These are phyloP conservation scores for Gamarada debralockiae DNA, from an alignment of 495 filamentous ascomycete species.

Conservation along the genomic window DNA sequence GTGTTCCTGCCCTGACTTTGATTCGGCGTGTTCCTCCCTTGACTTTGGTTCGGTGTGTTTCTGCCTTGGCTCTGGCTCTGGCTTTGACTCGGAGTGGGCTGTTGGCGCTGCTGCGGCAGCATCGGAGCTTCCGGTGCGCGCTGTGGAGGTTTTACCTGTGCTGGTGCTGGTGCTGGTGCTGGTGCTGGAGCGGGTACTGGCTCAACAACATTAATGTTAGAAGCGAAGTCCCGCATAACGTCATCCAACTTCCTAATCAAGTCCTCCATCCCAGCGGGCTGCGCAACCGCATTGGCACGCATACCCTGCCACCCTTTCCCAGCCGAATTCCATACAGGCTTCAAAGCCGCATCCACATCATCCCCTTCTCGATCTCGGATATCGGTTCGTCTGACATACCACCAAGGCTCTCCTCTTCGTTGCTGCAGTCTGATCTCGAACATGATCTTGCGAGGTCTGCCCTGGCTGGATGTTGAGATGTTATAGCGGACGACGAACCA, in stretches of 20 bases:
- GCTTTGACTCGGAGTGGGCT: conserved; percentile 14
- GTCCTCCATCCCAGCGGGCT: conserved; percentile 11
- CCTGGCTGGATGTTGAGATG: conserved; percentile 3
- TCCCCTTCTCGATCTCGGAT: conserved; percentile 7
- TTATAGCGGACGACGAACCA: conserved; percentile 46
- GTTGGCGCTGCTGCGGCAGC: neutral
- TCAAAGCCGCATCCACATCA: conserved; percentile 18
- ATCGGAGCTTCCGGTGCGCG: conserved; percentile 1
- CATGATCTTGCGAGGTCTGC: conserved; percentile 25
- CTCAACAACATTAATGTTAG: neutral
- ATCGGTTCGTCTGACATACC: conserved; percentile 28
- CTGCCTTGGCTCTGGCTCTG: conserved; percentile 21
- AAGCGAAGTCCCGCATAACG: conserved; percentile 13
- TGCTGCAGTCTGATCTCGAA: conserved; percentile 34
- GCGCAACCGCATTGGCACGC: conserved; percentile 20
- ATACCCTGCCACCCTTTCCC: conserved; percentile 21
- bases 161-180: conserved; percentile 3
- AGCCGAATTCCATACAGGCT: conserved; percentile 17
- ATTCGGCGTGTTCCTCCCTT: neutral
- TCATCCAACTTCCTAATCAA: conserved; percentile 20
- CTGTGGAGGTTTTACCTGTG: conserved; percentile 12
- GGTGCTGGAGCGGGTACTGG: neutral
- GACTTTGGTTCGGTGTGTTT: neutral
- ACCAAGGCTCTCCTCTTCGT: conserved; percentile 33
- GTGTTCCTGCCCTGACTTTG: neutral